Evolutionary conservation across 106 monocot species (phyloP).

Genomic region (Posidonia australis): DNA sequence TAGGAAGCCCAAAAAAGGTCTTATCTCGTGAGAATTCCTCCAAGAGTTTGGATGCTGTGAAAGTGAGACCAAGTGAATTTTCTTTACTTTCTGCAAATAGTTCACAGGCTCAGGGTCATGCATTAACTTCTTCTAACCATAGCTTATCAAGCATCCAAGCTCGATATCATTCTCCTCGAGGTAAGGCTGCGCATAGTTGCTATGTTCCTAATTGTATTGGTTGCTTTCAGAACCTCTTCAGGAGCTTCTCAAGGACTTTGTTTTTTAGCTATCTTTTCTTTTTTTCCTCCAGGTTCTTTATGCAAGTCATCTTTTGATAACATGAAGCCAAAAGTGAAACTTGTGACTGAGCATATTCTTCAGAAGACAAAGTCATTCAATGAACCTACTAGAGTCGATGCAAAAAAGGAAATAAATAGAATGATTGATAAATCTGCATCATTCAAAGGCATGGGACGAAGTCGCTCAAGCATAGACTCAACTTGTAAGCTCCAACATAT

Average conservation of each 20-base stretch:
- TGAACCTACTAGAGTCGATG: constrained; percentile 15
- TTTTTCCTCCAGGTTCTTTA: constrained; percentile 27
- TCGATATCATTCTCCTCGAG: constrained; percentile 31
- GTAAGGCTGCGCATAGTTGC: constrained; percentile 16
- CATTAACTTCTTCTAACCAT: constrained; percentile 10
- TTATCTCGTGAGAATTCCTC: constrained; percentile 43
- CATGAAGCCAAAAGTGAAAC: constrained; percentile 44
- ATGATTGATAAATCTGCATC: constrained; percentile 34
- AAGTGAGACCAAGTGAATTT: constrained; percentile 16
- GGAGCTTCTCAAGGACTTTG: not conserved
- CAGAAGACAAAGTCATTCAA: constrained; percentile 21
- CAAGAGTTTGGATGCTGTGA: constrained; percentile 22
- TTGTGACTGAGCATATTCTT: constrained; percentile 21
- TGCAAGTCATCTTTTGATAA: constrained; percentile 45
- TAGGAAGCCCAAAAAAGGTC: constrained; percentile 18
- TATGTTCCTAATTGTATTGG: not conserved
- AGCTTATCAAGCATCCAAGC: constrained; percentile 13
- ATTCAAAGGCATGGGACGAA: constrained; percentile 24
- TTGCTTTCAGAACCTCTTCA: not conserved
- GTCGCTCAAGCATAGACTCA: constrained; percentile 15
- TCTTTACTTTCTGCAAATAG: constrained; percentile 11
- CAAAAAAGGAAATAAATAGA: constrained; percentile 21
- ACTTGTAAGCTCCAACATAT: constrained; percentile 23
- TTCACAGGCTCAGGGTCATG: constrained; percentile 11
- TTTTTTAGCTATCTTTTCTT: not conserved